Evolutionary conservation across 139 green algal species (phyloP).

Genomic region (Yamagishiella unicocca): DNA sequence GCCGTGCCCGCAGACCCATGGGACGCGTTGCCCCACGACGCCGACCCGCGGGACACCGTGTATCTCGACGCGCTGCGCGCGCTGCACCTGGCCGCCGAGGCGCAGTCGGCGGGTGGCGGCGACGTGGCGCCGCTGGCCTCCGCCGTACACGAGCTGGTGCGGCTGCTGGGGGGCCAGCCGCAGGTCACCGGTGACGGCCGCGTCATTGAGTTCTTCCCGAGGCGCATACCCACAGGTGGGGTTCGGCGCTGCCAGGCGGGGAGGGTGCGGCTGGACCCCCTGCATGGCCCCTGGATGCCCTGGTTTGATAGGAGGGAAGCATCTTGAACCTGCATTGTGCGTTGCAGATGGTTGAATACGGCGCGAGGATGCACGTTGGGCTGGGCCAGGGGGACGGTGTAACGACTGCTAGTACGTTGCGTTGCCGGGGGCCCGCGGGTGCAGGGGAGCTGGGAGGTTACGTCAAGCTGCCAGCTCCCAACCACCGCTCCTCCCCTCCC

Average conservation of each 20-base stretch:
- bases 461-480: neutral
- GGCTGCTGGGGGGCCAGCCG: slow-evolving; percentile 37
- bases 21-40: neutral
- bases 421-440: too few relatives aligned
- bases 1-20: neutral
- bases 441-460: too few relatives aligned
- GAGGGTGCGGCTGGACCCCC: too few relatives aligned
- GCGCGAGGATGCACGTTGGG: too few relatives aligned
- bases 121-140: neutral
- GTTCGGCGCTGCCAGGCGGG: neutral
- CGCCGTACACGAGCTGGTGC: slow-evolving; percentile 19
- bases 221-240: slow-evolving; percentile 17
- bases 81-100: slow-evolving; percentile 37
- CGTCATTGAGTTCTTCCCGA: slow-evolving; percentile 37
- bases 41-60: slow-evolving; percentile 28
- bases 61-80: slow-evolving; percentile 43
- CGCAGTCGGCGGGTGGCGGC: neutral
- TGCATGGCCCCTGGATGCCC: too few relatives aligned
- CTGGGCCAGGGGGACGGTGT: too few relatives aligned
- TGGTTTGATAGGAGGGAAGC: too few relatives aligned
- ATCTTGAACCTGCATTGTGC: too few relatives aligned
- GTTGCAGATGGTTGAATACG: too few relatives aligned
- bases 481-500: neutral
- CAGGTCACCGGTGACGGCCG: neutral
- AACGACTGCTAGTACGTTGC: too few relatives aligned